phyloP scores from a whole-genome alignment of 2,329 filamentous ascomycete genomes.

The Penicillium paneum region DNA sequence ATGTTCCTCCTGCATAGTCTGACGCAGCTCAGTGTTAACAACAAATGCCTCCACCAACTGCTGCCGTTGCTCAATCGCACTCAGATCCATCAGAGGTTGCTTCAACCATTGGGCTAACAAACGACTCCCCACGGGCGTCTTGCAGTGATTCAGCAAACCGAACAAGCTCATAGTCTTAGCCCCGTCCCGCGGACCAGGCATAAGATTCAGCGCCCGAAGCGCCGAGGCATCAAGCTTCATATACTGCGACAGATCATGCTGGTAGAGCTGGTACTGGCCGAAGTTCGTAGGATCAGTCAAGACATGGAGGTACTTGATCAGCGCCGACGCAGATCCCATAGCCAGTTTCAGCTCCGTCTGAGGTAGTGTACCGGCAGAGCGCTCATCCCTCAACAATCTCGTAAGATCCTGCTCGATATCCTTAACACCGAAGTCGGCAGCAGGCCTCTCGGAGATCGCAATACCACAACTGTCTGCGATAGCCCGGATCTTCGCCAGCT shows the following conservation, averaged over 20 bases:
- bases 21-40: constrained; percentile 84
- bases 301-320: constrained; percentile 91
- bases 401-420: constrained; percentile 96
- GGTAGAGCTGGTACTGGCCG: constrained; percentile 93
- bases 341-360: constrained; percentile 92
- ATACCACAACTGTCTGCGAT: constrained; percentile 93
- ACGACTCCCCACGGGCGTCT: constrained; percentile 87
- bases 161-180: constrained; percentile 98
- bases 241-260: constrained; percentile 93
- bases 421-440: constrained; percentile 74
- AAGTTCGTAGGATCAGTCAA: constrained; percentile 93
- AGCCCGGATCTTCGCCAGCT: constrained; percentile 78
- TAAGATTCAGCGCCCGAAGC: constrained; percentile 88
- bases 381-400: constrained; percentile 81
- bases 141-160: constrained; percentile 93
- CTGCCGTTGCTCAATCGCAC: constrained; percentile 85
- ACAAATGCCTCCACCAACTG: constrained; percentile 95
- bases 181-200: constrained; percentile 92
- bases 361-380: constrained; percentile 70
- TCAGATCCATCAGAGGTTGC: constrained; percentile 88
- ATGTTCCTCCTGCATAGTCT: constrained; percentile 96
- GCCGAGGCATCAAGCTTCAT: constrained; percentile 98
- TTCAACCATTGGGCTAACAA: constrained; percentile 95
- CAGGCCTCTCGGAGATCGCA: constrained; percentile 76
- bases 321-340: constrained; percentile 87